Evolutionary conservation across 345 rosid genomes (phyloP).

Genomic region (Heritiera littoralis): DNA sequence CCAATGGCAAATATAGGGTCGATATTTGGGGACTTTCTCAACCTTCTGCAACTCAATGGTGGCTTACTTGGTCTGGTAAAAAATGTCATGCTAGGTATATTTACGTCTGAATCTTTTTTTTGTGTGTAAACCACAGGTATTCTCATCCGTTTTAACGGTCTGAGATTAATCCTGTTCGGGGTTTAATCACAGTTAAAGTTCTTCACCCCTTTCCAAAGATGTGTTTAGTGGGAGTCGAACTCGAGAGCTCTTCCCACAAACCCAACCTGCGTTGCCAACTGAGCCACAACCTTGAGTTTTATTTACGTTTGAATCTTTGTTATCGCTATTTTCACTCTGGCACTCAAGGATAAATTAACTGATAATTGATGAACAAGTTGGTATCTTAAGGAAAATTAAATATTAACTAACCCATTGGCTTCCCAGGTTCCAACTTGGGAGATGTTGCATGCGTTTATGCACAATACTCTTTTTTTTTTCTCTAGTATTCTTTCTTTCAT

Average conservation of each 20-base stretch:
- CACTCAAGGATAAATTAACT: not conserved
- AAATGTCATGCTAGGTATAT: constrained; percentile 36
- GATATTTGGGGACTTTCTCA: constrained; percentile 39
- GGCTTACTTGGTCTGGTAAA: constrained; percentile 32
- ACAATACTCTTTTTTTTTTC: not conserved
- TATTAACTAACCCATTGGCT: not conserved
- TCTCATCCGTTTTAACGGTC: too few species aligned
- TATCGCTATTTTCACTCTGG: not conserved
- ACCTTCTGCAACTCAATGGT: constrained; percentile 48
- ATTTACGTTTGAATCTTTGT: not conserved
- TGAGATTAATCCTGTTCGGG: too few species aligned
- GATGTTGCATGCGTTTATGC: not conserved
- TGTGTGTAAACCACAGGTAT: too few species aligned
- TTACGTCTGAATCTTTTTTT: too few species aligned
- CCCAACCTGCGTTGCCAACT: too few species aligned
- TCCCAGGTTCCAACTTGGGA: not conserved
- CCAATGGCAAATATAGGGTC: constrained; percentile 50
- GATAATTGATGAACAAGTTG: not conserved
- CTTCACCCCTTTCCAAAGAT: too few species aligned
- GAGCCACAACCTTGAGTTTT: too few species aligned
- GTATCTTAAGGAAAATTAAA: not conserved
- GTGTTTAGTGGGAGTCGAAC: too few species aligned
- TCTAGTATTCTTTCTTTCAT: not conserved
- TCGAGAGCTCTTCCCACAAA: too few species aligned
- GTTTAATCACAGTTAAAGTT: too few species aligned